These are phyloP conservation scores for Zygnema circumcarinatum DNA, from an alignment of 139 green algal species.

Conservation along the genomic window DNA sequence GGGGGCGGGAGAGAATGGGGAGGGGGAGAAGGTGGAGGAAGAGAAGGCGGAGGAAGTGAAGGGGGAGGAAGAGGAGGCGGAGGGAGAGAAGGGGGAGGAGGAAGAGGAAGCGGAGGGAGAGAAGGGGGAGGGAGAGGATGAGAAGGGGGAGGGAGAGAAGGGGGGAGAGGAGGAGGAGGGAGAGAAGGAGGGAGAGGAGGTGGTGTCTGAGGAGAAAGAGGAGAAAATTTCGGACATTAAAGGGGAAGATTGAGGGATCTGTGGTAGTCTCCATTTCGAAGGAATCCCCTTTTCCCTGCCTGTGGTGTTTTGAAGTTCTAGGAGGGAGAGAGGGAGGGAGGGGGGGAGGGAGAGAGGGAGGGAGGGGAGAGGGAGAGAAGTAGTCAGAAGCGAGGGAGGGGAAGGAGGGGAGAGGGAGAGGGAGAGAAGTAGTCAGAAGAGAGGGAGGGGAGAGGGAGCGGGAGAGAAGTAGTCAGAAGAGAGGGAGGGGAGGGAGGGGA, in stretches of 20 bases:
- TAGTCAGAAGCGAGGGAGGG: neutral
- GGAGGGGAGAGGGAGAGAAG: neutral
- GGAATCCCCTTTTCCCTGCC: too few relatives aligned
- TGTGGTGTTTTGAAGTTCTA: too few relatives aligned
- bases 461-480: neutral
- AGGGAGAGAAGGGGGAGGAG: neutral
- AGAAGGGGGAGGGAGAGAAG: neutral
- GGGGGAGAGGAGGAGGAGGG: neutral
- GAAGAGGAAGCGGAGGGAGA: neutral
- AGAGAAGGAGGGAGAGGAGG: neutral
- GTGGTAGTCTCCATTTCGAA: neutral
- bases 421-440: neutral
- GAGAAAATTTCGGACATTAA: neutral
- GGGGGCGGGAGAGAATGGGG: neutral
- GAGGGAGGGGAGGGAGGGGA: neutral
- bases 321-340: neutral
- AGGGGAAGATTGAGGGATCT: neutral
- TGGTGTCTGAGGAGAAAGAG: neutral
- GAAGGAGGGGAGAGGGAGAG: neutral
- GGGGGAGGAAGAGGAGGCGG: neutral
- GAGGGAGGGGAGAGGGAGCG: neutral
- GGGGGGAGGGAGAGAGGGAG: neutral
- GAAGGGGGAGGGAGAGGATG: conserved; percentile 14
- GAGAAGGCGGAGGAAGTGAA: neutral
- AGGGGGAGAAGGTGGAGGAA: neutral